Evolutionary conservation across 495 filamentous ascomycete genomes (phyloP).

Genomic region (Penicillium salamii): DNA sequence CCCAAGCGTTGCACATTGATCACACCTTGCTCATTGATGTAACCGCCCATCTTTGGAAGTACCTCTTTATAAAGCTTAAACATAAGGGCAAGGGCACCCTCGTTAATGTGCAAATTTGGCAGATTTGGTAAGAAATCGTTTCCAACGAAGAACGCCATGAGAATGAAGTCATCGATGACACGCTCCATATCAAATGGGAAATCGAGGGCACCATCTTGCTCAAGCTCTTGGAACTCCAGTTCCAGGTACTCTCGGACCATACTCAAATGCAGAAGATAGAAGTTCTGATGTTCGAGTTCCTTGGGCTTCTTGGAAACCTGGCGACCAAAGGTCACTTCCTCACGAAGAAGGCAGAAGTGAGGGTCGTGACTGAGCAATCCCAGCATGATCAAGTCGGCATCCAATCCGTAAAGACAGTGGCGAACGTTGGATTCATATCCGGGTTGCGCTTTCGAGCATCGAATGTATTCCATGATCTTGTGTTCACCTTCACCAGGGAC

Average conservation of each 20-base stretch:
- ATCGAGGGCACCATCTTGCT: constrained; percentile 67
- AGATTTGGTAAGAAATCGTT: constrained; percentile 99
- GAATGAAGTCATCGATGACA: constrained; percentile 97
- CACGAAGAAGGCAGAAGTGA: constrained; percentile 94
- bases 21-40: constrained; percentile 91
- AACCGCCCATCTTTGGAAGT: constrained; percentile 83
- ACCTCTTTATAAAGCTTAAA: constrained; percentile 94
- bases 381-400: constrained; percentile 98
- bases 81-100: constrained; percentile 93
- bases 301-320: constrained; percentile 82
- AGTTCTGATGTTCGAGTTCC: constrained; percentile 97
- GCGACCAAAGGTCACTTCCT: constrained; percentile 96
- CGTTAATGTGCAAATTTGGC: constrained; percentile 96
- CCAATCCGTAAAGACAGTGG: constrained; percentile 95
- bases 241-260: constrained; percentile 97
- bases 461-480: constrained; percentile 99
- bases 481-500: constrained; percentile 99
- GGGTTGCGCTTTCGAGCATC: constrained; percentile 89
- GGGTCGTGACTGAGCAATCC: constrained; percentile 96
- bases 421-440: constrained; percentile 93
- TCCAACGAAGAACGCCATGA: constrained; percentile 99
- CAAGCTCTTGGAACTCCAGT: constrained; percentile 92
- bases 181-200: constrained; percentile 93
- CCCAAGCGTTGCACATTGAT: constrained; percentile 82
- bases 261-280: constrained; percentile 95